Evolutionary conservation across 2,329 filamentous ascomycete species (phyloP), one percentile per base, ranked within the genome.

Genomic region (Aureobasidium sp.): DNA sequence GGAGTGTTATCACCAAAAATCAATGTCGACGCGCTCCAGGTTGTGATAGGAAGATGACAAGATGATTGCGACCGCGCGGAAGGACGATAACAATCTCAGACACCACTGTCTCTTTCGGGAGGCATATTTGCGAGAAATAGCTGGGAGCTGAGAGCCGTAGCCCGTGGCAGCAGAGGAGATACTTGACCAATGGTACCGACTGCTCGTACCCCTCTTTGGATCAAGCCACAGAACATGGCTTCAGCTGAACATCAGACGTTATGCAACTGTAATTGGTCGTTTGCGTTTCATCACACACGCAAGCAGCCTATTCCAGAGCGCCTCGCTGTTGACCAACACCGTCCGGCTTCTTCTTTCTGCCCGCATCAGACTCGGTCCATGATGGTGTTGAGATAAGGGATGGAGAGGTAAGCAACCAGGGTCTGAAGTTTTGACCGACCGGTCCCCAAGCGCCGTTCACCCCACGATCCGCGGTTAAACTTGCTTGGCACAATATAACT

Each of bases 181-280:
- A 45, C 55, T 48, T 48, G 15, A 14, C 29, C n/a, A 14, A 20
- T 22, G 4, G 12, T 47, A 39, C 20, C 31, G 11, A 45, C 31
- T 9, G 14, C 22, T 36, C 53, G 17, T 25, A n/a, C 31, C 27
- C 45, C 25, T 15, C 14, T 36, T 51, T 20, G 4, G 57, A 25
- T 25, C 34, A 60, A 60, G 57, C 45, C 57, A 51, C 34, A 49
- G 34, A 42, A 42, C 45, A 51, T 51, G 57, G n/a, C 39, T 60
- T 60, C 44, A 60, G 57, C 57, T 60, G 57, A 60, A 25, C 56
- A 17, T 51, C 45, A 4, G 37, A 48, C 55, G 55, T 22, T 27
- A 12, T 20, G n/a, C 51, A 29, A 55, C 15, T 20, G 37, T 42
- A 20, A 55, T 29, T 55, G 37, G 37, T 8, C 37, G 22, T 31